Percentiles rank a stretch among this genome's conserved stretches.
Conservation (phyloP, 345 rosid species). For the Citrus reticulata region DNA sequence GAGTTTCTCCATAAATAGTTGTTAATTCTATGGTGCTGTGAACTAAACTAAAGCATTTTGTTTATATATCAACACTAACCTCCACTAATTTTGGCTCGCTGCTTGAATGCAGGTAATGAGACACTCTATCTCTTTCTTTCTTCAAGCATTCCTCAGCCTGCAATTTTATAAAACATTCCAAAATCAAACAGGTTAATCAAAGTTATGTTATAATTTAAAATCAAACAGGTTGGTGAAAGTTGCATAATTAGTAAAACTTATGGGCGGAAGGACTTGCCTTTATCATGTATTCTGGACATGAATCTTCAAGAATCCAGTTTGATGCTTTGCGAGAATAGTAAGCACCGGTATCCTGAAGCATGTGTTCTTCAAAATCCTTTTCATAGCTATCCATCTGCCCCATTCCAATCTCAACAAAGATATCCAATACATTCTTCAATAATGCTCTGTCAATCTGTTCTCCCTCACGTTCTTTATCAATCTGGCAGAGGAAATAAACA, state of each 20-base stretch:
- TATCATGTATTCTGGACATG: conserved; percentile 81
- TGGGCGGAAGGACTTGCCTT: conserved; percentile 40
- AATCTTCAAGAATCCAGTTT: conserved; percentile 73
- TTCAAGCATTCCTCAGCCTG: conserved; percentile 93
- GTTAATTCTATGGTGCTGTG: not conserved
- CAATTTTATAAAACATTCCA: conserved; percentile 14
- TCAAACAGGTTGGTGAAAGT: not conserved
- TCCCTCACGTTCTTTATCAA: conserved; percentile 88
- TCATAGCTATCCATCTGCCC: conserved; percentile 61
- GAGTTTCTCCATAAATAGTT: not conserved
- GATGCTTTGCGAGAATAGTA: conserved; percentile 91
- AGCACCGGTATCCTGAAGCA: conserved; percentile 66
- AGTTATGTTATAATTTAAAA: not conserved
- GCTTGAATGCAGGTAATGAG: conserved; percentile 82
- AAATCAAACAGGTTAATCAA: not conserved
- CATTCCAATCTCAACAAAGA: conserved; percentile 90
- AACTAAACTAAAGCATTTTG: not conserved
- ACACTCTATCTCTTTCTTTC: conserved; percentile 87
- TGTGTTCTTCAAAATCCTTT: conserved; percentile 66
- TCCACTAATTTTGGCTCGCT: conserved; percentile 87
- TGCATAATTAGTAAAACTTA: not conserved
- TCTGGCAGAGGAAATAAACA: conserved; percentile 38
- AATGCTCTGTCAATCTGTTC: conserved; percentile 79
- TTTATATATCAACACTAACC: conserved; percentile 47
- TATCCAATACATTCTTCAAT: conserved; percentile 71